Evolutionary conservation across 768 basidiomycete species (phyloP).

Genomic region (Amanita pseudoporphyria): DNA sequence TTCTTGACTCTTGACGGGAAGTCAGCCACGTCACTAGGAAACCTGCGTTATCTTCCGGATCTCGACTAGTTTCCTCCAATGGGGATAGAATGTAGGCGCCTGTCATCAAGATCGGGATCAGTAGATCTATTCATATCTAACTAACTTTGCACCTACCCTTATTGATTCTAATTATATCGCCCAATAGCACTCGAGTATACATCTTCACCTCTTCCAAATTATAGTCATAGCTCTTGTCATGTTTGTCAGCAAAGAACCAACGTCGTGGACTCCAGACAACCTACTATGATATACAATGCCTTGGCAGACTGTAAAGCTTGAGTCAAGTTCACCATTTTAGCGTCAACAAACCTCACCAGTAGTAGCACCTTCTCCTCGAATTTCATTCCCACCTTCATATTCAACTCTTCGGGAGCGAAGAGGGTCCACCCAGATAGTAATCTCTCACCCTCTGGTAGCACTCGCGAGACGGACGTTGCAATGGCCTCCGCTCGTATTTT

Average conservation of each 20-base stretch:
- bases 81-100: conserved; percentile 96
- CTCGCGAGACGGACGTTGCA: conserved; percentile 74
- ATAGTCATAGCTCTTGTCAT: conserved; percentile 84
- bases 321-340: background rate
- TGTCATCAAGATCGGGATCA: conserved; percentile 19
- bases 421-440: conserved; percentile 87
- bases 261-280: conserved; percentile 15
- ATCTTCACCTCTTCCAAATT: conserved; percentile 83
- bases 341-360: conserved; percentile 44
- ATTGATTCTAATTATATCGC: conserved; percentile 64
- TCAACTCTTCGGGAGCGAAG: conserved; percentile 73
- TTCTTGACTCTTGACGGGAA: conserved; percentile 60
- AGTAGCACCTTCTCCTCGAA: conserved; percentile 94
- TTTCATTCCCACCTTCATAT: conserved; percentile 59
- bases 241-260: background rate
- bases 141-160: conserved; percentile 45
- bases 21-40: conserved; percentile 77
- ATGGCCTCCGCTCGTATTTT: conserved; percentile 90
- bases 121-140: conserved; percentile 2
- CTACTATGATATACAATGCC: conserved; percentile 74
- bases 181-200: conserved; percentile 83
- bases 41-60: conserved; percentile 82
- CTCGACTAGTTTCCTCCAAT: conserved; percentile 85
- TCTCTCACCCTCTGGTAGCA: conserved; percentile 68
- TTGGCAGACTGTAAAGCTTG: conserved; percentile 21